These are phyloP conservation scores for Thamnidium elegans DNA, from an alignment of 192 early-diverging fungal species.

Conservation along the genomic window DNA sequence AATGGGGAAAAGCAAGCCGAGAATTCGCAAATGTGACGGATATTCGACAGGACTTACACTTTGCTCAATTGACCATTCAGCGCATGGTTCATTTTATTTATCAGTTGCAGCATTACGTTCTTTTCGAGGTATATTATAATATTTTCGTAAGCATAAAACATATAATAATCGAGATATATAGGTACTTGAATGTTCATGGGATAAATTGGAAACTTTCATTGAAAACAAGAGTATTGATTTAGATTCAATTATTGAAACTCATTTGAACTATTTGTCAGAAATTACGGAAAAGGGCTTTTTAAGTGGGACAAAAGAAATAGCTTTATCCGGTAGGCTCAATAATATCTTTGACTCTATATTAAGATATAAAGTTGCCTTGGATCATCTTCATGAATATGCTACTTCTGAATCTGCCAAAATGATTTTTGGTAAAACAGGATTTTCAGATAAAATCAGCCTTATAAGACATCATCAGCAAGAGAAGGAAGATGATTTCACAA, in stretches of 20 bases:
- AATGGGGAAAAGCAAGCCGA: constrained; percentile 68
- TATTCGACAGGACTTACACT: constrained; percentile 62
- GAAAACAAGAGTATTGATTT: constrained; percentile 65
- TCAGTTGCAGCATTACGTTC: constrained; percentile 91
- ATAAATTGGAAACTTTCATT: constrained; percentile 60
- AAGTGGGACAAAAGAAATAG: constrained; percentile 27
- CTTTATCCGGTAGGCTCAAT: constrained; percentile 43
- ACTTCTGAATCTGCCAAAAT: constrained; percentile 38
- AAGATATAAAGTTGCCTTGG: constrained; percentile 52
- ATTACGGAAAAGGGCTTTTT: constrained; percentile 69
- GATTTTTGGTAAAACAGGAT: not conserved
- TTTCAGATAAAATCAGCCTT: constrained; percentile 23
- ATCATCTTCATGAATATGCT: constrained; percentile 48
- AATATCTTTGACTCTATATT: constrained; percentile 65
- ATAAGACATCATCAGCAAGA: constrained; percentile 35
- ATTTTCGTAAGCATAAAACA: not conserved
- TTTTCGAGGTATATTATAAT: constrained; percentile 71
- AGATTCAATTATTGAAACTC: constrained; percentile 77
- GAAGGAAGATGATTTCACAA: constrained; percentile 35
- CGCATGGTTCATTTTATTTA: constrained; percentile 95
- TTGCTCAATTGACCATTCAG: constrained; percentile 62
- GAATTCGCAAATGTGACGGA: constrained; percentile 43
- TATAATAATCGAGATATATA: constrained; percentile 17
- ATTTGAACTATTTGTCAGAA: constrained; percentile 68
- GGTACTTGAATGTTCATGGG: constrained; percentile 90